These are phyloP conservation scores for Postia placenta DNA, from an alignment of 768 basidiomycete species.

Conservation along the genomic window DNA sequence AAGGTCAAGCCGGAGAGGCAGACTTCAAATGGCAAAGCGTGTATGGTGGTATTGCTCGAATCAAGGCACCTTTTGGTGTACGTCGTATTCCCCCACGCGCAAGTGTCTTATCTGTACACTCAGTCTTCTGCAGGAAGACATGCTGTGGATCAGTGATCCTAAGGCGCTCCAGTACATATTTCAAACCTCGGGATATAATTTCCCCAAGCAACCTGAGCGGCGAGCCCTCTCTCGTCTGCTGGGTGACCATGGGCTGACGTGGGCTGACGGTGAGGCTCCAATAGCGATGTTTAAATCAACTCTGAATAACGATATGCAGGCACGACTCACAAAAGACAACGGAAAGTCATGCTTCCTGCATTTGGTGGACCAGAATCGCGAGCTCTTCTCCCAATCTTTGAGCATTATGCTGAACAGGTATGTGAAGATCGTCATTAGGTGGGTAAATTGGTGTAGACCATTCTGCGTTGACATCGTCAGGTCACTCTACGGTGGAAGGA, in stretches of 20 bases:
- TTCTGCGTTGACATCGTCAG: too few species aligned
- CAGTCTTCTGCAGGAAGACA: slow-evolving; percentile 40
- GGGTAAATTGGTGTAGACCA: too few species aligned
- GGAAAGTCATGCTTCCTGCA: slow-evolving; percentile 31
- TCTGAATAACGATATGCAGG: too few species aligned
- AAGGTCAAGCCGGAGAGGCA: slow-evolving; percentile 42
- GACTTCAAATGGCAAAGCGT: slow-evolving; percentile 48
- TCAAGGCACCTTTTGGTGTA: slow-evolving; percentile 48
- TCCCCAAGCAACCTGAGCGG: slow-evolving; percentile 45
- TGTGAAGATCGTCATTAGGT: background rate
- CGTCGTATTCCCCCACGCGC: slow-evolving; percentile 2
- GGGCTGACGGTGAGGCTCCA: slow-evolving; percentile 40
- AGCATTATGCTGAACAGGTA: slow-evolving; percentile 17
- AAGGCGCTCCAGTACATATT: slow-evolving; percentile 53
- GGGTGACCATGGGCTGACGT: slow-evolving; percentile 47
- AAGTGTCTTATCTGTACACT: too few species aligned
- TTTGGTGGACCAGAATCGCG: slow-evolving; percentile 38
- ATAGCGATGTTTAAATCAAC: too few species aligned
- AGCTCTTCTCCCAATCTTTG: slow-evolving; percentile 18
- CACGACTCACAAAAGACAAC: slow-evolving; percentile 23
- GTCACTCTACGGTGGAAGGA: slow-evolving; percentile 47
- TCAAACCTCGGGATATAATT: slow-evolving; percentile 53
- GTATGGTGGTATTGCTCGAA: slow-evolving; percentile 44
- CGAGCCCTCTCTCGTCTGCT: slow-evolving; percentile 43
- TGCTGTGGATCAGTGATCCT: slow-evolving; percentile 47